These are phyloP conservation scores for Aspergillus cavernicola DNA, from an alignment of 495 filamentous ascomycete species.

Conservation along the genomic window DNA sequence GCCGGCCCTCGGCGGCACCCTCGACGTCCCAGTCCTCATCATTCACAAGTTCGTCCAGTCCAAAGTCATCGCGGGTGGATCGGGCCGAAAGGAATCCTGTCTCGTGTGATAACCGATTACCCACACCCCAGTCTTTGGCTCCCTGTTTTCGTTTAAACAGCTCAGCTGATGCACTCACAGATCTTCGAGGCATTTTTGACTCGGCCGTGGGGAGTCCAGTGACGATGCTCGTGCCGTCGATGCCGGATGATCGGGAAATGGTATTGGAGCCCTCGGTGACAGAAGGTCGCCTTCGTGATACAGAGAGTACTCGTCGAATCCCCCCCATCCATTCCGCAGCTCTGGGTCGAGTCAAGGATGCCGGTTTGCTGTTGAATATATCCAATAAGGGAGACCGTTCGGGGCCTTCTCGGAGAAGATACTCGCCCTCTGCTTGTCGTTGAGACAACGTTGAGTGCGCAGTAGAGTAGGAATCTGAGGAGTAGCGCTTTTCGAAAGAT, in stretches of 20 bases:
- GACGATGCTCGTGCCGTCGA: conserved; percentile 35
- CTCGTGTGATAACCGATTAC: conserved; percentile 26
- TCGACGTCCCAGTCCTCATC: conserved; percentile 91
- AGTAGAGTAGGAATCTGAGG: conserved; percentile 64
- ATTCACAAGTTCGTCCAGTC: conserved; percentile 27
- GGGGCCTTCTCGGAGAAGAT: conserved; percentile 42
- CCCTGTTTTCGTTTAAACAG: conserved; percentile 59
- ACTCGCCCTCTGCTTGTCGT: conserved; percentile 63
- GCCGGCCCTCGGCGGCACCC: conserved; percentile 67
- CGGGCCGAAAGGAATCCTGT: conserved; percentile 12
- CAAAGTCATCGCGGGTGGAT: conserved; percentile 32
- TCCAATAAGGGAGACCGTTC: conserved; percentile 15
- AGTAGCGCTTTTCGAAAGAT: conserved; percentile 35
- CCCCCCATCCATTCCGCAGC: conserved; percentile 52
- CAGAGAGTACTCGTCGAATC: conserved; percentile 51
- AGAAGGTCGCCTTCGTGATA: conserved; percentile 31
- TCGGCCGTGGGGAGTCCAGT: conserved; percentile 13
- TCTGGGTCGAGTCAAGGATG: conserved; percentile 31
- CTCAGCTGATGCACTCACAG: conserved; percentile 56
- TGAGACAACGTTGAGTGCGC: conserved; percentile 58
- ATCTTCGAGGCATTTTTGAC: conserved; percentile 42
- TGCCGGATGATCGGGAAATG: conserved; percentile 28
- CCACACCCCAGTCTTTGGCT: conserved; percentile 53
- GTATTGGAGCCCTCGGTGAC: conserved; percentile 10
- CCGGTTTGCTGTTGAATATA: conserved; percentile 27